Percentiles rank a stretch among this genome's conserved stretches.
phyloP scores from a whole-genome alignment of 2,329 filamentous ascomycete genomes.

The Xylaria hypoxylon region DNA sequence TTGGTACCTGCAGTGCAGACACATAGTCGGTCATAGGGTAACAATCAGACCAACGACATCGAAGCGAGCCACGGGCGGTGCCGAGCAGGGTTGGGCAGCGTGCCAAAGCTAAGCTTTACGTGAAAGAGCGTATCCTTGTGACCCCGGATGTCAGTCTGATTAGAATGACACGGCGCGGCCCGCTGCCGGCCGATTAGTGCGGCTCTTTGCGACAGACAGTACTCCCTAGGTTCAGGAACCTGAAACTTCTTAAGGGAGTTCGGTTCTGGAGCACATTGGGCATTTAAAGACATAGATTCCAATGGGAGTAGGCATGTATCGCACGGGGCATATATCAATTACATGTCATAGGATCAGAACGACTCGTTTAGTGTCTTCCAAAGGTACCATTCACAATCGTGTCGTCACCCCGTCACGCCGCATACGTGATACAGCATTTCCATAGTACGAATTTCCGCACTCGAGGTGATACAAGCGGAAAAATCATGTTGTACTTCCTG shows the following conservation, averaged over 20 bases:
- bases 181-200: constrained; percentile 75
- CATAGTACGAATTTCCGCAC: background rate
- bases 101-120: constrained; percentile 77
- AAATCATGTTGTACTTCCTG: too few relatives aligned
- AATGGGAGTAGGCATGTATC: constrained; percentile 44
- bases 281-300: constrained; percentile 2
- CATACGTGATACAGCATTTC: constrained; percentile 70
- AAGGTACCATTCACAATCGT: constrained; percentile 62
- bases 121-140: constrained; percentile 75
- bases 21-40: constrained; percentile 72
- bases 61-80: constrained; percentile 72
- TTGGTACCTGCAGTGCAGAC: constrained; percentile 74
- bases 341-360: constrained; percentile 69
- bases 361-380: constrained; percentile 16
- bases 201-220: constrained; percentile 73
- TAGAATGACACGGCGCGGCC: constrained; percentile 76
- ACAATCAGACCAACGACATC: constrained; percentile 75
- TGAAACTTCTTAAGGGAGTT: constrained; percentile 54
- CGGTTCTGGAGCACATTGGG: constrained; percentile 44
- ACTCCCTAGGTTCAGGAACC: constrained; percentile 65
- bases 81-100: constrained; percentile 72
- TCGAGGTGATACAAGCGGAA: too few relatives aligned
- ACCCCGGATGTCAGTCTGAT: constrained; percentile 79
- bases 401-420: constrained; percentile 74
- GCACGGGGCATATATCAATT: constrained; percentile 77